Percentiles rank a stretch among this genome's conserved stretches.
These are phyloP conservation scores for Yamadazyma membranifaciens DNA, from an alignment of 1,139 yeast species.

Conservation along the genomic window DNA sequence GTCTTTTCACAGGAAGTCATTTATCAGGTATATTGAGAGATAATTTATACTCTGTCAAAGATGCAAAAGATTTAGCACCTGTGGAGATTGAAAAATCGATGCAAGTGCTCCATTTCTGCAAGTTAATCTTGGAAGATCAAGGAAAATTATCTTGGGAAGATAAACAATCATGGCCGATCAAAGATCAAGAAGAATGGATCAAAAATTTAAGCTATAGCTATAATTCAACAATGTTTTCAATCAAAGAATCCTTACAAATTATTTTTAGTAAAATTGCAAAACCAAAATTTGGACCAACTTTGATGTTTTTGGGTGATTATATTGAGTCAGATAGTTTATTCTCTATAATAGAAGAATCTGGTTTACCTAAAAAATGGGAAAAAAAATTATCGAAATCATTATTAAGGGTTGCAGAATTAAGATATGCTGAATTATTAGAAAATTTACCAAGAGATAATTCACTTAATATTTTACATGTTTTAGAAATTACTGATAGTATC, in stretches of 20 bases:
- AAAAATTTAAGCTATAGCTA: constrained; percentile 48
- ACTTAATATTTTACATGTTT: constrained; percentile 55
- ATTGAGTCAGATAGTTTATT: constrained; percentile 51
- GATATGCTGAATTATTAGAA: constrained; percentile 57
- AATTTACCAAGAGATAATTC: constrained; percentile 67
- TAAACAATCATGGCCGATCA: constrained; percentile 41
- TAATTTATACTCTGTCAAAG: constrained; percentile 21
- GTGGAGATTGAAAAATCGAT: constrained; percentile 29
- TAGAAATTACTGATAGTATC: constrained; percentile 57
- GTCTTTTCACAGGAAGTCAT: constrained; percentile 56
- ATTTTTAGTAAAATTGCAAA: constrained; percentile 49
- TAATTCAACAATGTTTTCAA: constrained; percentile 44
- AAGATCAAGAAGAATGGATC: constrained; percentile 55
- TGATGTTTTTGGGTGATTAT: constrained; percentile 50
- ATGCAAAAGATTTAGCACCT: constrained; percentile 29
- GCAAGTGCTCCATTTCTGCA: constrained; percentile 29
- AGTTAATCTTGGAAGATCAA: constrained; percentile 30
- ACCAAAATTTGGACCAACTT: constrained; percentile 61
- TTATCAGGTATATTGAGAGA: constrained; percentile 37
- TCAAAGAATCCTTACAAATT: constrained; percentile 43
- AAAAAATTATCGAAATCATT: constrained; percentile 49
- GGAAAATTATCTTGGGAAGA: constrained; percentile 36
- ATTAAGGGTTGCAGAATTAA: constrained; percentile 52
- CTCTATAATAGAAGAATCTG: constrained; percentile 31
- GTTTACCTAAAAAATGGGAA: constrained; percentile 50